Evolutionary conservation across 2,329 filamentous ascomycete species (phyloP), one percentile per base, ranked within the genome.

Genomic region (Trichoderma harzianum): DNA sequence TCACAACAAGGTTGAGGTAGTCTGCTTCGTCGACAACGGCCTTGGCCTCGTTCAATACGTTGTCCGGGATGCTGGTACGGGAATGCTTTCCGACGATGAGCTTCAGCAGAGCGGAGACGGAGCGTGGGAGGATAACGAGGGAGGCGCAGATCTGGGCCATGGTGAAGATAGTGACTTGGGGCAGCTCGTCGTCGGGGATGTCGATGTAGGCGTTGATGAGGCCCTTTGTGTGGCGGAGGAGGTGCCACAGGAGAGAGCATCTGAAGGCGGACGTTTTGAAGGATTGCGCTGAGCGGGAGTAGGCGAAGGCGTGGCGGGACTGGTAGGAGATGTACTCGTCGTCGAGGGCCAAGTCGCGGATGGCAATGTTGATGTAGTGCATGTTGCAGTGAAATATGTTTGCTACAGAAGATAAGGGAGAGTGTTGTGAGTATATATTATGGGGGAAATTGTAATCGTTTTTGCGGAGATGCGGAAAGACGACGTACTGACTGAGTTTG

Each of bases 221-320:
- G 63, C 34, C 51, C 26, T 72, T 72, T 30, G 53, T 67, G 26
- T 66, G 60, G 11, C 68, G 62, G 26, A 72, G 14, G 30, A 71
- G 71, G 21, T 39, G 32, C 71, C 71, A 72, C n/a, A 71, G 53
- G 68, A 72, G 64, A 18, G 71, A 71, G 11, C 61, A 55, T 32
- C 71, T 30, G 8, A 32, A 43, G 14, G 69, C 21, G 5, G 53
- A 61, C 11, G 24, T 32, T 14, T 53, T 43, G 51, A 66, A 47
- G 0, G 67, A 39, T 3, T 64, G 51, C 6, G 10, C 16, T 18
- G 64, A 36, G 3, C 30, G 18, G 5, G 58, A 26, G 12, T 32
- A 11, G 39, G 14, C 2, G 3, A 11, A 7, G 47, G 30, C 6
- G 11, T 53, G 36, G 14, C 18, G 21, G 3, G 16, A 21, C 24